phyloP scores from a whole-genome alignment of 2,329 filamentous ascomycete species.

The Fusarium sp. region DNA sequence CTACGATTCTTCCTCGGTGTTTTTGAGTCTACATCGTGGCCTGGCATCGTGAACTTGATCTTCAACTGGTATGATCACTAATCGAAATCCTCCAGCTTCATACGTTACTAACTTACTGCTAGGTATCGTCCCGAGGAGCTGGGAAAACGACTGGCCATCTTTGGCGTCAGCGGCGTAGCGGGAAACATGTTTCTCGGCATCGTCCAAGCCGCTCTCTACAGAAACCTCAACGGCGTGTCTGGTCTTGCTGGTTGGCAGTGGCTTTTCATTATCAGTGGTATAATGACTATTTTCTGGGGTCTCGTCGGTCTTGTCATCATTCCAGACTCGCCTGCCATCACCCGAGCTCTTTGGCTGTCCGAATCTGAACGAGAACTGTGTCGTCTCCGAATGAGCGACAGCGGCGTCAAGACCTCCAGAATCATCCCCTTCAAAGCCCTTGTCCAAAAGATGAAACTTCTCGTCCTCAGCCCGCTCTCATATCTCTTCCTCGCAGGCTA shows the following conservation, averaged over 20 bases:
- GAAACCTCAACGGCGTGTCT: constrained; percentile 34
- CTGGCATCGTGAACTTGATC: constrained; percentile 39
- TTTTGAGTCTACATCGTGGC: constrained; percentile 42
- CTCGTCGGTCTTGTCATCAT: constrained; percentile 35
- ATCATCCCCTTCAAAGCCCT: constrained; percentile 36
- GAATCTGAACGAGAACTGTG: constrained; percentile 25
- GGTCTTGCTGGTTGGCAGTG: constrained; percentile 43
- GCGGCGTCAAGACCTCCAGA: constrained; percentile 32
- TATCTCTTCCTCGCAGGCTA: constrained; percentile 51
- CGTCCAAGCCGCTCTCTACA: constrained; percentile 37
- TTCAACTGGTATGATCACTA: constrained; percentile 32
- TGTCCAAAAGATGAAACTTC: constrained; percentile 30
- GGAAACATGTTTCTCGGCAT: constrained; percentile 44
- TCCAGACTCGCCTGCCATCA: constrained; percentile 39
- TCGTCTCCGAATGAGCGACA: constrained; percentile 32
- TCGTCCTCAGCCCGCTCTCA: constrained; percentile 24
- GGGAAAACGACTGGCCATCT: constrained; percentile 40
- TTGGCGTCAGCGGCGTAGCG: constrained; percentile 40
- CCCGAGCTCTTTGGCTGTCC: constrained; percentile 28
- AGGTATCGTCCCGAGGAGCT: constrained; percentile 40
- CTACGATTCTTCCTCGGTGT: constrained; percentile 41
- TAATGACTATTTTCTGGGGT: constrained; percentile 41
- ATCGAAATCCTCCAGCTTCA: rapidly evolving
- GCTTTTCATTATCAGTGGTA: constrained; percentile 38
- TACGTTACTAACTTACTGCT: rapidly evolving